These are phyloP conservation scores for Arabidopsis hybrid DNA, from an alignment of 441 rosid species.

Conservation along the genomic window DNA sequence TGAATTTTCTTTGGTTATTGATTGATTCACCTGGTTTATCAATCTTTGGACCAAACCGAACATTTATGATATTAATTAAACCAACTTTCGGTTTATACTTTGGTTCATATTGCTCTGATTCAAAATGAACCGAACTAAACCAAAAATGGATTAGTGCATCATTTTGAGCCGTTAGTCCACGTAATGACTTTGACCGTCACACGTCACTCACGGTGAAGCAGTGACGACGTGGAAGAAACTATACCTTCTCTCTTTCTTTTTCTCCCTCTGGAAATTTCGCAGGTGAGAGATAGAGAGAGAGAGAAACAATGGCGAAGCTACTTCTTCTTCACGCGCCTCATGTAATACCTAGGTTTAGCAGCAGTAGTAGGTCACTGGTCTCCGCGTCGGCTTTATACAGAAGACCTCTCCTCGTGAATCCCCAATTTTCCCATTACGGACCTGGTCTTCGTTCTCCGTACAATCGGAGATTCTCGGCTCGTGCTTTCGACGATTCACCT, in stretches of 20 bases:
- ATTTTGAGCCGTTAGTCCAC: conserved; percentile 34
- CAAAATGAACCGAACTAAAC: conserved; percentile 2
- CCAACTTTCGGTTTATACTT: not conserved
- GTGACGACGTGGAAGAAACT: conserved; percentile 59
- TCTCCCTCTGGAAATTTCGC: conserved; percentile 12
- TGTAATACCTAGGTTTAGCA: conserved; percentile 48
- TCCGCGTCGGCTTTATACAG: conserved; percentile 40
- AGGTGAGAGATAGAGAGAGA: conserved; percentile 7
- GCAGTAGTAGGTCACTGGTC: conserved; percentile 39
- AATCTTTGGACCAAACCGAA: not conserved
- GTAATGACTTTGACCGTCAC: conserved; percentile 43
- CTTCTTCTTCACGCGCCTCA: conserved; percentile 57
- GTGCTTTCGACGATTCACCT: conserved; percentile 67
- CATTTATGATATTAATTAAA: not conserved
- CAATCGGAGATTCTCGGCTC: conserved; percentile 49
- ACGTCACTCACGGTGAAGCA: conserved; percentile 39
- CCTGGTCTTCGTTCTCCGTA: conserved; percentile 31
- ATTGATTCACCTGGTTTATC: not conserved
- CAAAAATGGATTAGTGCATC: conserved; percentile 16
- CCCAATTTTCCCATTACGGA: conserved; percentile 29
- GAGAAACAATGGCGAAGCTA: conserved; percentile 63
- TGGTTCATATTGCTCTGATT: conserved; percentile 6
- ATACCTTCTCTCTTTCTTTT: not conserved
- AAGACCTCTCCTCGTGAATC: conserved; percentile 45
- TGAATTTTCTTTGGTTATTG: conserved; percentile 1